A percentile compares a stretch with the other conserved stretches of the same genome.
Conservation (phyloP, 2,329 filamentous ascomycete species). For the Leptoxyphium fumago region DNA sequence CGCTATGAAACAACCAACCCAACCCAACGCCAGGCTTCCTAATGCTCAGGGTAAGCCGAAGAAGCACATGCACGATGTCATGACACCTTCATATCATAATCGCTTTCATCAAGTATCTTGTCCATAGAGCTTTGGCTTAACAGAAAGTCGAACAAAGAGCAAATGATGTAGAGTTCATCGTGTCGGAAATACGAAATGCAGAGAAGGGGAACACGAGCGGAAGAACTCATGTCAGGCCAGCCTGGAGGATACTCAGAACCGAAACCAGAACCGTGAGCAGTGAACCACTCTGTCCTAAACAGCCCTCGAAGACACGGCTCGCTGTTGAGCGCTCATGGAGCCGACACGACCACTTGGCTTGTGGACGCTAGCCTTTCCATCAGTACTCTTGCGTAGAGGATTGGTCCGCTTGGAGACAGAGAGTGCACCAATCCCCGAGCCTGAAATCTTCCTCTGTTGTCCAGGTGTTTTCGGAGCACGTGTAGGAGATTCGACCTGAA, state of each 20-base stretch:
- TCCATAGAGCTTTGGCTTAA: no score
- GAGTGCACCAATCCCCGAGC: conserved; percentile 29
- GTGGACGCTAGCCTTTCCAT: conserved; percentile 33
- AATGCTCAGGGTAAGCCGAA: no score
- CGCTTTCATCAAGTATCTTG: no score
- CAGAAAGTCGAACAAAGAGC: no score
- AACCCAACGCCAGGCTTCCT: no score
- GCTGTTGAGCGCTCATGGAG: not conserved
- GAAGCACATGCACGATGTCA: no score
- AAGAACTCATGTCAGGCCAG: no score
- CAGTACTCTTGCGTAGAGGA: conserved; percentile 30
- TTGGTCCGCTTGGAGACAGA: conserved; percentile 32
- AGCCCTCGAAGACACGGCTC: not conserved
- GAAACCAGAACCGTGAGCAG: not conserved
- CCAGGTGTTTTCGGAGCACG: conserved; percentile 31
- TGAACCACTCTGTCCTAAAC: not conserved
- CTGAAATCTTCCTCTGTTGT: conserved; percentile 20
- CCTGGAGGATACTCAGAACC: not conserved
- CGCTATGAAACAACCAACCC: no score
- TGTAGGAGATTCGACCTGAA: conserved; percentile 11
- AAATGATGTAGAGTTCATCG: no score
- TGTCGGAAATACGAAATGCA: not conserved
- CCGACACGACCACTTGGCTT: conserved; percentile 38
- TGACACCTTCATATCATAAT: no score
- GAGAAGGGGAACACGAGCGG: not conserved